Conservation (phyloP, 495 filamentous ascomycete species). For the Neurospora tetraspora region DNA sequence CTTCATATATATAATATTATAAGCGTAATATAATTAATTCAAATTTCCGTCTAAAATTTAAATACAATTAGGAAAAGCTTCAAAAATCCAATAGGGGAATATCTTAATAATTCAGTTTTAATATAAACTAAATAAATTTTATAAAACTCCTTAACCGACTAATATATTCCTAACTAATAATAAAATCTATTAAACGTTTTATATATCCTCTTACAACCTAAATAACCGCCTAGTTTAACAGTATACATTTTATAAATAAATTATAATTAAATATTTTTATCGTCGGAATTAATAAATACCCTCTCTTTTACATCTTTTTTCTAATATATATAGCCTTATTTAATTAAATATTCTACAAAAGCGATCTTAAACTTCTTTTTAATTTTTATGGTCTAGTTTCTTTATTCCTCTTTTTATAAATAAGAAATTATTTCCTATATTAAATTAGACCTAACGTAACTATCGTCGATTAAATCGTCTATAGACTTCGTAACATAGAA, state of each 20-base stretch:
- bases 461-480: neutral
- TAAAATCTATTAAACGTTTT: too few relatives aligned
- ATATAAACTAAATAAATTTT: too few relatives aligned
- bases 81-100: fast-evolving
- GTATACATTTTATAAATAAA: too few relatives aligned
- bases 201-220: too few relatives aligned
- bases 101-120: neutral
- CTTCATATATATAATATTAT: neutral
- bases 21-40: too few relatives aligned
- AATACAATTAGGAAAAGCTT: neutral
- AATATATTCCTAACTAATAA: too few relatives aligned
- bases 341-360: neutral
- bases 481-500: neutral
- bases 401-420: neutral
- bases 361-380: neutral
- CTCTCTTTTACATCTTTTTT: too few relatives aligned
- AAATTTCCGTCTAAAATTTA: too few relatives aligned
- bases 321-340: neutral
- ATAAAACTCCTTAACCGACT: too few relatives aligned
- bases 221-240: too few relatives aligned
- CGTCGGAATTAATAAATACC: too few relatives aligned
- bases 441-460: neutral
- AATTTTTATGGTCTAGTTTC: neutral
- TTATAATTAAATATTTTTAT: too few relatives aligned
- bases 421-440: neutral